Evolutionary conservation across 148 eudicot genomes (phyloP).

Genomic region (Vaccinium vitisidaea): DNA sequence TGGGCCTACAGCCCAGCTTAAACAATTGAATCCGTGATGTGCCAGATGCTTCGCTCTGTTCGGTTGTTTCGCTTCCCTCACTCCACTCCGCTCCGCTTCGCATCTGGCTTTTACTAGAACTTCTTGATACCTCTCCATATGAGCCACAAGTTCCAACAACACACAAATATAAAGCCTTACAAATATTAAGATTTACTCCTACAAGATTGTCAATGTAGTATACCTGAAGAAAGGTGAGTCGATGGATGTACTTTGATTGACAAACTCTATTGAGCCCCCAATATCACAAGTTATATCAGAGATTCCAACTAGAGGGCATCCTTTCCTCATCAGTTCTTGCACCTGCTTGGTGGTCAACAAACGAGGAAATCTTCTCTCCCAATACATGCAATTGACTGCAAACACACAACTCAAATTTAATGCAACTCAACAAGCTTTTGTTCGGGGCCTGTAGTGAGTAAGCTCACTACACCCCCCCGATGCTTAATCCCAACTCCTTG

Average conservation of each 20-base stretch:
- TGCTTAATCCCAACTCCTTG: neutral
- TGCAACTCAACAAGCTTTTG: neutral
- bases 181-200: neutral
- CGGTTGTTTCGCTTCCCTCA: too few relatives aligned
- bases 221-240: slow-evolving; percentile 98
- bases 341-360: slow-evolving; percentile 76
- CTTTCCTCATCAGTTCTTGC: slow-evolving; percentile 56
- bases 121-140: too few relatives aligned
- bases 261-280: slow-evolving; percentile 92
- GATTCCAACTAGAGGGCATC: slow-evolving; percentile 80
- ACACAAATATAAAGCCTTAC: slow-evolving; percentile 15
- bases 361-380: slow-evolving; percentile 97
- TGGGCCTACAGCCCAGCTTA: too few relatives aligned
- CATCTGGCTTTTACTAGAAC: too few relatives aligned
- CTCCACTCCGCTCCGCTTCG: too few relatives aligned
- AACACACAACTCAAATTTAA: slow-evolving; percentile 8
- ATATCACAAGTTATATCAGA: slow-evolving; percentile 96
- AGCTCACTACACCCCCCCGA: too few relatives aligned
- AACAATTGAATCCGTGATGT: too few relatives aligned
- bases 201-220: neutral
- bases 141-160: too few relatives aligned
- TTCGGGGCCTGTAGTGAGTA: too few relatives aligned
- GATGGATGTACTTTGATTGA: slow-evolving; percentile 72
- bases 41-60: too few relatives aligned
- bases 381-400: slow-evolving; percentile 97